Conservation (phyloP, 257 asterid species). For the Fraxinus pennsylvanica region DNA sequence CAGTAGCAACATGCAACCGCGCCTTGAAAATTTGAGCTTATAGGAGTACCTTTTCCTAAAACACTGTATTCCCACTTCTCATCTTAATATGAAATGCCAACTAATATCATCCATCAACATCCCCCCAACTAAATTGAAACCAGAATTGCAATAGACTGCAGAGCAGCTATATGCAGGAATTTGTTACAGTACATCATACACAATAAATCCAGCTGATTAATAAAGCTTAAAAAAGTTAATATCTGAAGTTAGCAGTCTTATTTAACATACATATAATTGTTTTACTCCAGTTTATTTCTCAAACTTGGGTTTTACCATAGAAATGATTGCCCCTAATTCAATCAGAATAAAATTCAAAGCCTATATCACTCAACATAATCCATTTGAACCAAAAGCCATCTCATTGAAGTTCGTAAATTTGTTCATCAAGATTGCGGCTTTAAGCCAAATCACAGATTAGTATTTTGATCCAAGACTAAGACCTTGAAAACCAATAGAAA, state of each 20-base stretch:
- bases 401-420: conserved; percentile 29
- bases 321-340: conserved; percentile 16
- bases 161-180: conserved; percentile 9
- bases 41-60: neutral
- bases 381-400: conserved; percentile 25
- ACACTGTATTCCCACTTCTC: neutral
- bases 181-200: neutral
- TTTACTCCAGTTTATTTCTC: conserved; percentile 8
- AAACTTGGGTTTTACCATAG: conserved; percentile 16
- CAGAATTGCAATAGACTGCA: conserved; percentile 8
- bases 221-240: neutral
- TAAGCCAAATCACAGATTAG: conserved; percentile 4
- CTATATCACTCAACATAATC: conserved; percentile 33
- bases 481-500: conserved; percentile 32
- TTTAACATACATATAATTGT: neutral
- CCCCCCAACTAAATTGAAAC: neutral
- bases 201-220: neutral
- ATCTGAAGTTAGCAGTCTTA: neutral
- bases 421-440: conserved; percentile 12
- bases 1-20: neutral
- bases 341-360: conserved; percentile 13
- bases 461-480: conserved; percentile 13
- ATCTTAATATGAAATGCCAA: neutral
- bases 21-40: conserved; percentile 14
- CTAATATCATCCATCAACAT: conserved; percentile 5